phyloP scores from a whole-genome alignment of 2,329 filamentous ascomycete species.

The Scedosporium boydii region DNA sequence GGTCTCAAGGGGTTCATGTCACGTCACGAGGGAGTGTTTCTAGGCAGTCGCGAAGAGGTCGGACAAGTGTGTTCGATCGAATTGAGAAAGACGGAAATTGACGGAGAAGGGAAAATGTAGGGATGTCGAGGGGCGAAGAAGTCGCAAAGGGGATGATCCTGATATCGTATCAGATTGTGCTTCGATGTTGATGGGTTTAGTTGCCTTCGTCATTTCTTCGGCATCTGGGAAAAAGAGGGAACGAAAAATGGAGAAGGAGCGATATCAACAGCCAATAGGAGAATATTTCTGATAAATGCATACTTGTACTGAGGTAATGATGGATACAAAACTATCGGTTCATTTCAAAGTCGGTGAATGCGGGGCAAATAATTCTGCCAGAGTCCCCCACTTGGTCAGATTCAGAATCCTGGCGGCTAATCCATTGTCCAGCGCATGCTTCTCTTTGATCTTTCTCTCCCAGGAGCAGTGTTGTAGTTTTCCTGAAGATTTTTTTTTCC shows the following conservation, averaged over 20 bases:
- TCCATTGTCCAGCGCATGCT: neutral
- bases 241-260: neutral
- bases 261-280: neutral
- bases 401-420: neutral
- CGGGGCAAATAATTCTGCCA: conserved; percentile 1
- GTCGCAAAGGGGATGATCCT: neutral
- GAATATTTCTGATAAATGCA: neutral
- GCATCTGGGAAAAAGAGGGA: neutral
- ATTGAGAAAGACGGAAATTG: neutral
- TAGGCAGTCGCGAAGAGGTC: neutral
- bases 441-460: neutral
- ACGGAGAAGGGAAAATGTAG: neutral
- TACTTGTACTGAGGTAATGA: neutral
- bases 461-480: neutral
- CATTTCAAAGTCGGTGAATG: conserved; percentile 1
- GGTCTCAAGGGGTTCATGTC: conserved; percentile 1
- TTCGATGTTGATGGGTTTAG: neutral
- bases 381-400: neutral
- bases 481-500: neutral
- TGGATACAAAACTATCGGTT: neutral
- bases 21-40: neutral
- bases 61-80: neutral
- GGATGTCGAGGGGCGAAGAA: neutral
- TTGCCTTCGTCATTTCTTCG: neutral
- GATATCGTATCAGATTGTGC: neutral